Conservation (phyloP, 2,329 filamentous ascomycete species). For the Elsinoe perseae region DNA sequence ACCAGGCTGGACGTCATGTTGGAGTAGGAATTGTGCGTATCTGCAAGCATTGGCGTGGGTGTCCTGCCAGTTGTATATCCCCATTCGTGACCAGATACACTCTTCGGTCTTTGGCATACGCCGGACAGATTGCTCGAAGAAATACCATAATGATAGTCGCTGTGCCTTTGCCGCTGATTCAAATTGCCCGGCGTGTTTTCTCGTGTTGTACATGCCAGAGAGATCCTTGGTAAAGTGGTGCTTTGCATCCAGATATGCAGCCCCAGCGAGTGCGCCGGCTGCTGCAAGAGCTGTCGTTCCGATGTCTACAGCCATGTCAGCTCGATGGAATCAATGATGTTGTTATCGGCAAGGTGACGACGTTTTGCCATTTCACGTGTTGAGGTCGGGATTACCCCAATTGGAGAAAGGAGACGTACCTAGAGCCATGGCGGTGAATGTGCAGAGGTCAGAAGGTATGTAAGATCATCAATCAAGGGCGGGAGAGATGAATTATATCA, state of each 20-base stretch:
- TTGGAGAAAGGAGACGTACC: conserved; percentile 9
- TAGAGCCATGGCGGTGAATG: conserved; percentile 4
- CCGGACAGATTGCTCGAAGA: conserved; percentile 49
- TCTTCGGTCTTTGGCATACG: conserved; percentile 32
- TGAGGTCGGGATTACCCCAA: neutral
- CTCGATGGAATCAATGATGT: neutral
- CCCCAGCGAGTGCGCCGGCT: conserved; percentile 31
- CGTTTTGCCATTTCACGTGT: no score
- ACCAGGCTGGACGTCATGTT: conserved; percentile 28
- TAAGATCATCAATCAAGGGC: neutral
- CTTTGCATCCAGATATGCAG: conserved; percentile 62
- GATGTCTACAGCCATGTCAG: neutral
- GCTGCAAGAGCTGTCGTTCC: conserved; percentile 17
- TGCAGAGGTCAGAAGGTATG: neutral
- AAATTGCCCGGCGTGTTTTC: conserved; percentile 38
- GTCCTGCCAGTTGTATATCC: conserved; percentile 53
- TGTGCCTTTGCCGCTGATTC: conserved; percentile 41
- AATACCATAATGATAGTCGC: conserved; percentile 56
- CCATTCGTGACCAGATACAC: conserved; percentile 60
- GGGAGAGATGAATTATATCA: neutral
- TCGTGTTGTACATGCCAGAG: conserved; percentile 37
- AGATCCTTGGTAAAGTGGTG: conserved; percentile 59
- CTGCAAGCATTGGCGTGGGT: conserved; percentile 50
- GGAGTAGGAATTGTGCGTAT: conserved; percentile 55
- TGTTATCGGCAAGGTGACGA: neutral